Evolutionary conservation across 2,329 filamentous ascomycete genomes (phyloP), one percentile per base, ranked within the genome.

Genomic region (Bimuria novae-zelandiae): DNA sequence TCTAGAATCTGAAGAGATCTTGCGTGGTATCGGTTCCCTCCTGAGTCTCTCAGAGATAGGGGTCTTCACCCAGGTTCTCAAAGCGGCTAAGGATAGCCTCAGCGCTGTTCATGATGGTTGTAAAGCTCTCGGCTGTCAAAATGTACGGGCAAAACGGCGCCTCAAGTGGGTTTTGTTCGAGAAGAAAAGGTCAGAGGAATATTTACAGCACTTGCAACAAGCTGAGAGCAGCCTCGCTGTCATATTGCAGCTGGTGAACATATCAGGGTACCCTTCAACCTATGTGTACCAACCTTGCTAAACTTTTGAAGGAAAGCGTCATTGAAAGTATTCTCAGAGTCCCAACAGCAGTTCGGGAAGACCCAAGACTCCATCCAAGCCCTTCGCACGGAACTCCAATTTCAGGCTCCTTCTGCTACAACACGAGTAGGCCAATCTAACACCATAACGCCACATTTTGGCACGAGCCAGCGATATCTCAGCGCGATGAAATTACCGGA

Each of bases 111-210:
- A 21, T 7, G n/a, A 51, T 12, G n/a, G n/a, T n/a, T n/a, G n/a
- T n/a, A 39, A 17, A 1, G 22, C 22, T 21, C 1, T n/a, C 12
- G 17, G 14, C 7, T 5, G 17, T 19, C 14, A 10, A 12, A 33
- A 25, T 3, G 12, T 23, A 8, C 5, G 5, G 3, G 22, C 17
- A 17, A 23, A 37, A 4, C 3, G 30, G 11, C 43, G 51, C 12
- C 2, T 53, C 3, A 1, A 37, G 16, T 53, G 51, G 51, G 37
- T 44, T 4, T 17, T 48, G 7, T 53, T 53, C 29, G 51, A 53
- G 39, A 17, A 36, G 6, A 49, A 49, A 23, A 43, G 36, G 2
- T 22, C 35, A 8, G 25, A 44, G 4, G 30, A 25, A 3, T 6
- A 12, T 16, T n/a, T 52, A 17, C 22, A 23, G 21, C 35, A 52